A percentile compares a stretch with the other conserved stretches of the same genome.
Evolutionary conservation across 1,284 basidiomycete species (phyloP).

Genomic region (Thecaphora thlaspeos): DNA sequence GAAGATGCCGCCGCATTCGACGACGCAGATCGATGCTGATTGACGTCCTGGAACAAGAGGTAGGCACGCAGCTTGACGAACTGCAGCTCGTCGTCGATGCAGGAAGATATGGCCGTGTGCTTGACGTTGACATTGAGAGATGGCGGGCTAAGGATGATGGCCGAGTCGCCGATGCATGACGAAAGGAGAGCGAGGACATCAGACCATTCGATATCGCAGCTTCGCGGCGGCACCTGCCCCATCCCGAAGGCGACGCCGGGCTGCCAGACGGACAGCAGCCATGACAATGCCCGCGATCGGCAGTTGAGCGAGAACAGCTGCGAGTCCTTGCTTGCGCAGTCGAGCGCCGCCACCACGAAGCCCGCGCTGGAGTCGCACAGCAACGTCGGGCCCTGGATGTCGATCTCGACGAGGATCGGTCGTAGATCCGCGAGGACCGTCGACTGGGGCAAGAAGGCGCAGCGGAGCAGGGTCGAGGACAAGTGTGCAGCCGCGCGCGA

Average conservation of each 20-base stretch:
- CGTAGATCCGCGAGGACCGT: constrained; percentile 71
- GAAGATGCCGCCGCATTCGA: too few relatives aligned
- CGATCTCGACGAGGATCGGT: constrained; percentile 72
- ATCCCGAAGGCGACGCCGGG: constrained; percentile 50
- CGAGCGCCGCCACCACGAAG: constrained; percentile 71
- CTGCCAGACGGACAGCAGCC: constrained; percentile 77
- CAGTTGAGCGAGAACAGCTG: constrained; percentile 75
- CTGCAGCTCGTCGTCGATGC: too few relatives aligned
- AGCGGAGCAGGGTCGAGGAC: constrained; percentile 64
- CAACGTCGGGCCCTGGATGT: constrained; percentile 79
- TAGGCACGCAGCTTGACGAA: too few relatives aligned
- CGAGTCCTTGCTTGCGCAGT: constrained; percentile 72
- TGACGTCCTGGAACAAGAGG: too few relatives aligned
- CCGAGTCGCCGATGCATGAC: too few relatives aligned
- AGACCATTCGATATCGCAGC: constrained; percentile 4
- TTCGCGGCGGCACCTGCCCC: constrained; percentile 48
- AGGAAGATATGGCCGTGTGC: too few relatives aligned
- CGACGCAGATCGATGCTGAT: too few relatives aligned
- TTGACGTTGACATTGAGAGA: too few relatives aligned
- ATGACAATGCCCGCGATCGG: constrained; percentile 77
- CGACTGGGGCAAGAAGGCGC: constrained; percentile 63
- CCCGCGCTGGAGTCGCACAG: constrained; percentile 82
- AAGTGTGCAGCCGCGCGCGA: constrained; percentile 70
- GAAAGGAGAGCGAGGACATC: background rate
- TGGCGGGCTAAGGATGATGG: too few relatives aligned